Evolutionary conservation across 2,329 filamentous ascomycete genomes (phyloP).

Genomic region (Arthrobotrys sphaeroides): DNA sequence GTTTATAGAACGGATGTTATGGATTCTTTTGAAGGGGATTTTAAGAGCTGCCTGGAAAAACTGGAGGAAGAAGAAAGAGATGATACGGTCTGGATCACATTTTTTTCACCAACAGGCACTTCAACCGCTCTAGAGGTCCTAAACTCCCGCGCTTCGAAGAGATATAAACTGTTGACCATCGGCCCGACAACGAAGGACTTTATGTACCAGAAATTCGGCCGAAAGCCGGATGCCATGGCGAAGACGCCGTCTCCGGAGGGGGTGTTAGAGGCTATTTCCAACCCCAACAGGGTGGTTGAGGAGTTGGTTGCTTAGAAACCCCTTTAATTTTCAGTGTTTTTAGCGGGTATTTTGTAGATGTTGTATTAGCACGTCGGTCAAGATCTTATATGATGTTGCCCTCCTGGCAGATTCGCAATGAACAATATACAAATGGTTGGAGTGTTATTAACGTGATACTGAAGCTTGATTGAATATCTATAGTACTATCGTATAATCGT

Average conservation of each 20-base stretch:
- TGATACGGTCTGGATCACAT: constrained; percentile 74
- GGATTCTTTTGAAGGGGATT: constrained; percentile 77
- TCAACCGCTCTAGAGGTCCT: constrained; percentile 70
- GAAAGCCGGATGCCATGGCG: constrained; percentile 81
- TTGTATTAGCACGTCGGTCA: too few species aligned
- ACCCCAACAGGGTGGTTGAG: constrained; percentile 15
- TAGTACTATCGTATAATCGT: too few species aligned
- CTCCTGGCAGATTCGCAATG: too few species aligned
- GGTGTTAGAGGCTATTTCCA: constrained; percentile 73
- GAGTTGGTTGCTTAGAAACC: constrained; percentile 11
- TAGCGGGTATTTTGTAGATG: too few species aligned
- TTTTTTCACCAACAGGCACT: constrained; percentile 75
- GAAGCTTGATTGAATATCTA: too few species aligned
- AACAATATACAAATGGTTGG: too few species aligned
- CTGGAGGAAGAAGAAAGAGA: constrained; percentile 60
- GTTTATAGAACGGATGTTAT: constrained; percentile 89
- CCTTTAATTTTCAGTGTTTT: too few species aligned
- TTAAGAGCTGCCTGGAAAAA: constrained; percentile 66
- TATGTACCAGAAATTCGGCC: constrained; percentile 72
- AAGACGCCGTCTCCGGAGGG: constrained; percentile 83
- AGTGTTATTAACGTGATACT: too few species aligned
- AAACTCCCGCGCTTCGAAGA: too few species aligned
- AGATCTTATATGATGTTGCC: too few species aligned
- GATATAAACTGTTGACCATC: constrained; percentile 79
- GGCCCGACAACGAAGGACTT: constrained; percentile 89